Evolutionary conservation across 202 grass and related monocot genomes (phyloP), one percentile per base, ranked within the genome.

Genomic region (Carex sylvatica): DNA sequence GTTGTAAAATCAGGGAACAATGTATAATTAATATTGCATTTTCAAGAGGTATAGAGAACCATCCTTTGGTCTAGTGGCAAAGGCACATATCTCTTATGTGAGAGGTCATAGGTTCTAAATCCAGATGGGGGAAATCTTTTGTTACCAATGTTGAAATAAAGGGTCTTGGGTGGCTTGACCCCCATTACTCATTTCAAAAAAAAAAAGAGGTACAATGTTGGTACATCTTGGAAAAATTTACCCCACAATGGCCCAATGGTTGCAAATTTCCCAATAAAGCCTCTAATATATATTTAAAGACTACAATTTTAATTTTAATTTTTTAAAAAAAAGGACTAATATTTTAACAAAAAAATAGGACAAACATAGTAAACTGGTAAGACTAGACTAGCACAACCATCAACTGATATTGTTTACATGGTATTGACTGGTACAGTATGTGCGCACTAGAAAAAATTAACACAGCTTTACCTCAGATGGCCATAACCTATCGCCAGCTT

Each of bases 401-500:
- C 2, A 15, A 15, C 26, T 67, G 15, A 18, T 19, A 59, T 15
- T 67, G 31, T 68, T 9, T 68, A 40, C 46, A 53, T 74, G 23
- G 22, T 6, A 53, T 53, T 74, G 20, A 53, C 71, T n/a, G 13
- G 49, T 56, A 75, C 49, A 31, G 6, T 33, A 55, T 18, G 72
- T 55, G 3, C 72, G 61, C 72, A 28, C n/a, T 73, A 61, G 35
- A 35, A 30, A 11, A 60, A 70, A 63, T 6, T 68, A 19, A 47
- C 11, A 26, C 47, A 59, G 44, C 19, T 36, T 86, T 86, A 97
- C 88, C 93, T 97, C 88, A 73, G 91, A 89, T 49, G 91, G 88
- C 93, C 93, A 97, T 67, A 93, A 81, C 64, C 84, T 78, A 70
- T 96, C 93, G 36, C 84, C 93, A 81, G 84, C 80, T 83, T 90